Conservation (phyloP, 371 early-diverging fungal genomes). For the Apophysomyces variabilis region DNA sequence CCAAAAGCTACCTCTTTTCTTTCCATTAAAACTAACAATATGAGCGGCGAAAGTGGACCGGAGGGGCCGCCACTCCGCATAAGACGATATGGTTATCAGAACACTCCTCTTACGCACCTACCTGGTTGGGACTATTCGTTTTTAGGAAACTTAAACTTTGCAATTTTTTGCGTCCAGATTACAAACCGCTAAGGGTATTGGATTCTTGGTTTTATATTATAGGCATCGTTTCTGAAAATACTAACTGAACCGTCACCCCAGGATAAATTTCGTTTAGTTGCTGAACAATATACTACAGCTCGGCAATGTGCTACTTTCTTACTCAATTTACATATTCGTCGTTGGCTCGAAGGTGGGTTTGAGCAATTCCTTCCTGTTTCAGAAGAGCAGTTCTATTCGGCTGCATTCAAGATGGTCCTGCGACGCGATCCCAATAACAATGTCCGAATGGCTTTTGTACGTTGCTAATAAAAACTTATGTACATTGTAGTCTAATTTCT, state of each 20-base stretch:
- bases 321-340: not conserved
- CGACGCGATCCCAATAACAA: not conserved
- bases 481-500: not conserved
- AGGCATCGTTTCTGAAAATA: not conserved
- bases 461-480: not conserved
- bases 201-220: not conserved
- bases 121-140: not conserved
- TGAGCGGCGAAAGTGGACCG: no score
- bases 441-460: not conserved
- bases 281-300: not conserved
- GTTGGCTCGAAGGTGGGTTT: not conserved
- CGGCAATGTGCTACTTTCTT: not conserved
- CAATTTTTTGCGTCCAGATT: not conserved
- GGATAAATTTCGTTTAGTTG: not conserved
- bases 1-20: no score
- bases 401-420: not conserved
- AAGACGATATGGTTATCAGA: not conserved
- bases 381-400: not conserved
- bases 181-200: not conserved
- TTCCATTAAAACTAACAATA: no score
- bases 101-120: not conserved
- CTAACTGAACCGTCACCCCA: not conserved
- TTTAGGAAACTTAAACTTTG: not conserved
- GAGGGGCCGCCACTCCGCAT: not conserved
- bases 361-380: not conserved